Evolutionary conservation across 495 filamentous ascomycete species (phyloP).

Genomic region (Astrothelium subdiscretum): DNA sequence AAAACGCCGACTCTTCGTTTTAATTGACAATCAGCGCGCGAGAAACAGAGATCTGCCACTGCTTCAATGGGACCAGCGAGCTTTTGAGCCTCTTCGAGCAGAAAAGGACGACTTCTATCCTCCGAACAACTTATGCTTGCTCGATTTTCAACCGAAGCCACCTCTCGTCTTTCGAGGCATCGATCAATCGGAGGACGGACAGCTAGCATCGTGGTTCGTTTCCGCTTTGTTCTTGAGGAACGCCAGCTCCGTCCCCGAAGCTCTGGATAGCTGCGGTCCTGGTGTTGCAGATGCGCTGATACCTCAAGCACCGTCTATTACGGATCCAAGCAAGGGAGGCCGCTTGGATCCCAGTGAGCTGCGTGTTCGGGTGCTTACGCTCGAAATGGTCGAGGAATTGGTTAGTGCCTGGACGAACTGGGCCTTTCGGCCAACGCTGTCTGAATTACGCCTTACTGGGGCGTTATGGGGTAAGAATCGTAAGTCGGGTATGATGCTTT

Average conservation of each 20-base stretch:
- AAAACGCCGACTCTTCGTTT: neutral
- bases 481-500: too few species aligned
- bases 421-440: slow-evolving; percentile 24
- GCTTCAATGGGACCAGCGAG: slow-evolving; percentile 5
- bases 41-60: neutral
- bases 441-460: slow-evolving; percentile 8
- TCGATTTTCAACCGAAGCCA: slow-evolving; percentile 18
- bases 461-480: neutral
- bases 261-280: slow-evolving; percentile 21
- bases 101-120: slow-evolving; percentile 7
- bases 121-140: slow-evolving; percentile 8
- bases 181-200: neutral
- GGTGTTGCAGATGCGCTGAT: slow-evolving; percentile 26
- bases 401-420: slow-evolving; percentile 27
- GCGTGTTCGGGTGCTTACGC: slow-evolving; percentile 20
- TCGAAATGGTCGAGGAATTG: slow-evolving; percentile 25
- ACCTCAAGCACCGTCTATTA: slow-evolving; percentile 18
- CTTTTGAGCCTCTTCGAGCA: slow-evolving; percentile 11
- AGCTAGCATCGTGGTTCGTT: slow-evolving; percentile 10
- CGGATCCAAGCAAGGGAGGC: slow-evolving; percentile 27
- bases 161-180: slow-evolving; percentile 4
- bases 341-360: slow-evolving; percentile 20
- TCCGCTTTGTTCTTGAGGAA: slow-evolving; percentile 7
- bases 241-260: slow-evolving; percentile 1
- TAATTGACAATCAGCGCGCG: neutral